Evolutionary conservation across 177 flowering plant genomes (phyloP).

Genomic region (Tripterygium wilfordii): DNA sequence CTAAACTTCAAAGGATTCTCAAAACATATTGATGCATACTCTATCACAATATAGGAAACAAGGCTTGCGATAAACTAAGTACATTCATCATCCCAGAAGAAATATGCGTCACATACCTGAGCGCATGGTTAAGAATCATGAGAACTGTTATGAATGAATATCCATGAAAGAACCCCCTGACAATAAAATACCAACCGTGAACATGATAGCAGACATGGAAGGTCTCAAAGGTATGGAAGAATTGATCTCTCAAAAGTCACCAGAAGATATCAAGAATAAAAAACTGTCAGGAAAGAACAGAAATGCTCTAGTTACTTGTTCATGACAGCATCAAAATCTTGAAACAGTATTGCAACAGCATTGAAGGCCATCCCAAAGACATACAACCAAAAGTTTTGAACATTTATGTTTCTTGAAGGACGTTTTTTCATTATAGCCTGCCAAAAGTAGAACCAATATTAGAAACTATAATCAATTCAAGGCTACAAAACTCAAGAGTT

Average conservation of each 20-base stretch:
- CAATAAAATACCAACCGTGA: conserved; percentile 2
- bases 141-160: conserved; percentile 71
- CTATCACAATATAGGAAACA: neutral
- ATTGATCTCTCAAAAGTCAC: too few species aligned
- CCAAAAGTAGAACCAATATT: conserved; percentile 10
- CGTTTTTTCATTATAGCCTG: conserved; percentile 98
- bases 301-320: too few species aligned
- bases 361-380: conserved; percentile 94
- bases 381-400: conserved; percentile 97
- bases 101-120: conserved; percentile 50
- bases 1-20: too few species aligned
- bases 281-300: too few species aligned
- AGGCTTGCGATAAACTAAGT: neutral
- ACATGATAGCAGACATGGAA: too few species aligned
- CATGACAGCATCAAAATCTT: conserved; percentile 92
- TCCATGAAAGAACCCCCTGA: conserved; percentile 98
- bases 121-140: conserved; percentile 97
- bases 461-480: neutral
- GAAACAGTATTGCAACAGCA: conserved; percentile 78
- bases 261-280: too few species aligned
- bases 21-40: neutral
- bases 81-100: neutral
- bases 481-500: neutral
- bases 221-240: too few species aligned
- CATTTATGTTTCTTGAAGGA: conserved; percentile 93